Evolutionary conservation across 177 flowering plant genomes (phyloP), one percentile per base, ranked within the genome.

Genomic region (Telopea speciosissima): DNA sequence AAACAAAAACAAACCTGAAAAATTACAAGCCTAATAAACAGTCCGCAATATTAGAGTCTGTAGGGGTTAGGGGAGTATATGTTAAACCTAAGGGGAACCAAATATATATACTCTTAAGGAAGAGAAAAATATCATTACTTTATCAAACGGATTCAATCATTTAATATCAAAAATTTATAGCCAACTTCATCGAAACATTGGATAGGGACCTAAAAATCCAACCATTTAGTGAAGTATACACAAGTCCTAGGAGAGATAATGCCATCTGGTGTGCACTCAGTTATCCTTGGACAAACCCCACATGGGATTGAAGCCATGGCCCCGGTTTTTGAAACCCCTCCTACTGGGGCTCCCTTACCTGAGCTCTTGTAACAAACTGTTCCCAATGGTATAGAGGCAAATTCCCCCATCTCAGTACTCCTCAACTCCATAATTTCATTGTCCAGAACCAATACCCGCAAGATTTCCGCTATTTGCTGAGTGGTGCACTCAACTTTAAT

Each of bases 291-390:
- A 78, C 99, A 95, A 76, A 83, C 90, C 63, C 96, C 98, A 72
- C 99, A 95, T 10, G 98, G 99, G 58, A 90, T 82, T 49, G 93
- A 86, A 77, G 89, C 86, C 81, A 93, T 63, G 9, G 84, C 84
- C 11, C 88, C 88, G 0, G 16, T 60, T 52, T 67, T 78, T 0
- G 83, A 70, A 63, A 66, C 85, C 66, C 72, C 75, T 23, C 72
- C 75, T 21, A 33, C 75, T 26, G 14, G 16, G 8, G 74, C 70
- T 5, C 58, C 77, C 56, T 65, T 74, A n/a, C 56, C 75, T 23
- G 40, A 68, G 63, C 69, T 40, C 67, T 70, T 87, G 69, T 91
- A 96, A 71, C 97, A 96, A 65, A 63, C 52, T 52, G 77, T 70
- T n/a, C 92, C 90, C 24, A 70, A 44, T 23, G 89, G 90, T 74